These are phyloP conservation scores for Trametes coccinea DNA, from an alignment of 768 basidiomycete species.

Conservation along the genomic window DNA sequence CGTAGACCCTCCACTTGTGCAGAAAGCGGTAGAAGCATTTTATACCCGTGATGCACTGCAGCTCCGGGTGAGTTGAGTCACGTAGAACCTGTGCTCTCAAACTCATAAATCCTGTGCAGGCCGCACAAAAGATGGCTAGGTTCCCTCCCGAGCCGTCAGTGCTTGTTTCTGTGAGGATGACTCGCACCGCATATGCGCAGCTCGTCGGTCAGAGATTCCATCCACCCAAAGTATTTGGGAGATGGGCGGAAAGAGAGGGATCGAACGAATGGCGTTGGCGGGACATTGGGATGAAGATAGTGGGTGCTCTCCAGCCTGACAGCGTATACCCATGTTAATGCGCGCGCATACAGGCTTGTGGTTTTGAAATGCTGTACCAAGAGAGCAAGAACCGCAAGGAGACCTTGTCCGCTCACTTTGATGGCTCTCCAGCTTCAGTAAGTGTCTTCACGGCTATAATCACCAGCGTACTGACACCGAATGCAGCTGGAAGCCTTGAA, in stretches of 20 bases:
- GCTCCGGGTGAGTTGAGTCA: slow-evolving; percentile 62
- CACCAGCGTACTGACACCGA: not conserved
- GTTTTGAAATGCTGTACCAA: slow-evolving; percentile 95
- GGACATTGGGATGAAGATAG: slow-evolving; percentile 93
- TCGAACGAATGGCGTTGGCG: slow-evolving; percentile 73
- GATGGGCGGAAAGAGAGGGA: slow-evolving; percentile 62
- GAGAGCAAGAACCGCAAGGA: slow-evolving; percentile 68
- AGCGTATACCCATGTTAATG: not conserved
- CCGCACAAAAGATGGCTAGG: slow-evolving; percentile 85
- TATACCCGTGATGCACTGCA: slow-evolving; percentile 94
- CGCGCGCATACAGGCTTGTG: slow-evolving; percentile 63
- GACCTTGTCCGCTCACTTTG: slow-evolving; percentile 36
- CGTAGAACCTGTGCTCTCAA: not conserved
- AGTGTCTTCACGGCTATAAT: not conserved
- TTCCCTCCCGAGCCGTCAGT: slow-evolving; percentile 76
- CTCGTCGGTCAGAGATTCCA: slow-evolving; percentile 88
- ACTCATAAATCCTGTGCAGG: slow-evolving; percentile 42
- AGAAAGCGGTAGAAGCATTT: slow-evolving; percentile 88
- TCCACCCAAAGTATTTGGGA: slow-evolving; percentile 87
- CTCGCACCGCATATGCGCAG: slow-evolving; percentile 93
- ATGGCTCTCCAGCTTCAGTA: slow-evolving; percentile 47
- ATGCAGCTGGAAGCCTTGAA: slow-evolving; percentile 62
- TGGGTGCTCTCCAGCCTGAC: slow-evolving; percentile 35
- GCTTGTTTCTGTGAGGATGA: slow-evolving; percentile 70
- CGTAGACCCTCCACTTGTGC: slow-evolving; percentile 66